Percentiles rank a stretch among this genome's conserved stretches.
Evolutionary conservation across 2,329 filamentous ascomycete species (phyloP).

Genomic region (Apiospora marii): DNA sequence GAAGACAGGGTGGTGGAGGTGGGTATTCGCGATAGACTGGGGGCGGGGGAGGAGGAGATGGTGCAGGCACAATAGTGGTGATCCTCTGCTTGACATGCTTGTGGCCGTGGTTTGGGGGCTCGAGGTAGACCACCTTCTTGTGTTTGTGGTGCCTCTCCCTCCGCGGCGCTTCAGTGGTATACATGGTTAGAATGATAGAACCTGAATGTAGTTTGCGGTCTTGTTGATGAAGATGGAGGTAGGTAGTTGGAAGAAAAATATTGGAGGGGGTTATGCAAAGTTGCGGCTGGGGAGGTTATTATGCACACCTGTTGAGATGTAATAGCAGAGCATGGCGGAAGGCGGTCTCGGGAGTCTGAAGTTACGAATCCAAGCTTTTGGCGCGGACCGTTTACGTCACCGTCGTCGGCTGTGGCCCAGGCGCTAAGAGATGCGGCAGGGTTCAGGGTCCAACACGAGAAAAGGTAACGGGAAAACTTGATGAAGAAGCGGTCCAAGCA

Average conservation of each 20-base stretch:
- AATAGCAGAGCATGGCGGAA: not conserved
- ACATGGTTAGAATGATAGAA: conserved; percentile 35
- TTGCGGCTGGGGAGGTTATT: not conserved
- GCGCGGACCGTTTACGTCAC: conserved; percentile 19
- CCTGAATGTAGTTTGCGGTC: conserved; percentile 25
- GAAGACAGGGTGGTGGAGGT: conserved; percentile 30
- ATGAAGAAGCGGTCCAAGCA: not conserved
- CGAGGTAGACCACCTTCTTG: conserved; percentile 52
- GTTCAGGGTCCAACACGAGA: conserved; percentile 25
- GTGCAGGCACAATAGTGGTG: conserved; percentile 49
- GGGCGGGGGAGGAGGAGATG: conserved; percentile 29
- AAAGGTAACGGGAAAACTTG: conserved; percentile 16
- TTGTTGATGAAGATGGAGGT: conserved; percentile 11
- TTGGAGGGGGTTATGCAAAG: not conserved
- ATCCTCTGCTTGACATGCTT: conserved; percentile 46
- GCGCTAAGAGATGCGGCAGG: conserved; percentile 24
- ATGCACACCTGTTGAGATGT: conserved; percentile 24
- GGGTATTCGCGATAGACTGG: conserved; percentile 23
- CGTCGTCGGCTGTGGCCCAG: conserved; percentile 23
- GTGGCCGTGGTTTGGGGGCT: conserved; percentile 47
- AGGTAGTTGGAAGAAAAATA: not conserved
- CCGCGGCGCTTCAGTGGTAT: conserved; percentile 40
- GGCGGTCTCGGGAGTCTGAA: not conserved
- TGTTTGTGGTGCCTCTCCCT: conserved; percentile 44
- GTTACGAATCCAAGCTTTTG: conserved; percentile 12